Percentiles rank a stretch among this genome's conserved stretches.
Evolutionary conservation across 2,329 filamentous ascomycete genomes (phyloP).

Genomic region (Pseudocercospora fuligena): DNA sequence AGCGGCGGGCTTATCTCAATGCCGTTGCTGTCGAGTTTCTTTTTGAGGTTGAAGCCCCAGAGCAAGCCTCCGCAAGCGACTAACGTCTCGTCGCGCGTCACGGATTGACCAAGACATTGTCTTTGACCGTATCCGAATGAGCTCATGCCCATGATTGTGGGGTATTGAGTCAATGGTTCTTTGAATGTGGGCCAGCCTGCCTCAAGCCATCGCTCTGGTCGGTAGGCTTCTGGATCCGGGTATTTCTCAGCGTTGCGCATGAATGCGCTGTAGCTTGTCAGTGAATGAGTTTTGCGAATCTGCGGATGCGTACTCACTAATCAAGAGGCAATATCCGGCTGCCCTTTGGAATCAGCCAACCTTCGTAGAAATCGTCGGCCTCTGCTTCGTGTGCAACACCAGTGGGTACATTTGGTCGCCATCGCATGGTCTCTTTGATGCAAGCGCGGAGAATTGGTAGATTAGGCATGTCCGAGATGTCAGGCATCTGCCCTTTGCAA

Average conservation of each 20-base stretch:
- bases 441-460: constrained; percentile 46
- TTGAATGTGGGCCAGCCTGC: constrained; percentile 68
- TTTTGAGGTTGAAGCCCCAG: constrained; percentile 54
- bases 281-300: background rate
- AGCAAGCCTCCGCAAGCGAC: constrained; percentile 57
- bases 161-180: constrained; percentile 66
- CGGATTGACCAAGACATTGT: constrained; percentile 65
- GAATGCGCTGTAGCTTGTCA: constrained; percentile 53
- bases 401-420: constrained; percentile 55
- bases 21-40: constrained; percentile 45
- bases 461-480: constrained; percentile 34
- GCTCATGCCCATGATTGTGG: constrained; percentile 67
- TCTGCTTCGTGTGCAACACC: constrained; percentile 59
- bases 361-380: constrained; percentile 41
- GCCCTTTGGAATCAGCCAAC: constrained; percentile 43
- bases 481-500: constrained; percentile 33
- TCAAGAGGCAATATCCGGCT: constrained; percentile 59
- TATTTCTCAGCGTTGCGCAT: constrained; percentile 64
- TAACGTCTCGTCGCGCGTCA: constrained; percentile 65
- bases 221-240: constrained; percentile 25
- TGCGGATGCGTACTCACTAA: constrained; percentile 47
- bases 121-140: constrained; percentile 69
- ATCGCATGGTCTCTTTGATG: constrained; percentile 48
- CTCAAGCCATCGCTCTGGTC: constrained; percentile 27
- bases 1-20: constrained; percentile 44